Base-by-base conservation (phyloP, 345 rosid species). In the Laguncularia racemosa region DNA sequence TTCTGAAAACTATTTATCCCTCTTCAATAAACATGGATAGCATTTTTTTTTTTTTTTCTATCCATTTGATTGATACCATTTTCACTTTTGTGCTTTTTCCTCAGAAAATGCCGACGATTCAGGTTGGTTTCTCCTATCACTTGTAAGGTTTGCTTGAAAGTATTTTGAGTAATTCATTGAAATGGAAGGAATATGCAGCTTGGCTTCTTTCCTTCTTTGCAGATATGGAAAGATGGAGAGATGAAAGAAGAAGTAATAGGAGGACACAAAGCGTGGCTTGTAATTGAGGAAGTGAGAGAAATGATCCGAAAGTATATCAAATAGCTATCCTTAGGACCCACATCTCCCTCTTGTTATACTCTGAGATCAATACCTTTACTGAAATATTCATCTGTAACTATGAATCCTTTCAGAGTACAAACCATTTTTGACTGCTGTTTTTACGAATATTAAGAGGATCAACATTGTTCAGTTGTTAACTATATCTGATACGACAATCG, bases 41-140 rank as follows among this genome's bases (percentile, higher is more conserved):
- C 3, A 0, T n/a, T 13, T 2, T 23, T 4, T 8, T 14, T 17
- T n/a, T 28, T 56, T 61, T 50, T 2, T 12, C 48, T 46, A 33
- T 18, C 48, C 48, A 33, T 18, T 53, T 2, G 47, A 28, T 63
- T 13, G 16, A 16, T 6, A 10, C 0, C n/a, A n/a, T 6, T 10
- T 57, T 46, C 1, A 14, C 0, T 3, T 14, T 10, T 16, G 0
- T 17, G 0, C 5, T 0, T 17, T 0, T 18, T 33, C 7, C 40
- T 48, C 86, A 88, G 96, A 92, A 88, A 82, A 92, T 92, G 95
- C 96, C 98, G 0, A 86, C 96, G 28, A 81, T 92, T 67, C 96
- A 92, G 98, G 97, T 91, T 44, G 96, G 91, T 87, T 38, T 26
- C 55, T 26, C 43, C 14, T 33, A 0, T 8, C 14, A 0, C 44